Conservation (phyloP, 2,329 filamentous ascomycete species). For the Colletotrichum viniferum region DNA sequence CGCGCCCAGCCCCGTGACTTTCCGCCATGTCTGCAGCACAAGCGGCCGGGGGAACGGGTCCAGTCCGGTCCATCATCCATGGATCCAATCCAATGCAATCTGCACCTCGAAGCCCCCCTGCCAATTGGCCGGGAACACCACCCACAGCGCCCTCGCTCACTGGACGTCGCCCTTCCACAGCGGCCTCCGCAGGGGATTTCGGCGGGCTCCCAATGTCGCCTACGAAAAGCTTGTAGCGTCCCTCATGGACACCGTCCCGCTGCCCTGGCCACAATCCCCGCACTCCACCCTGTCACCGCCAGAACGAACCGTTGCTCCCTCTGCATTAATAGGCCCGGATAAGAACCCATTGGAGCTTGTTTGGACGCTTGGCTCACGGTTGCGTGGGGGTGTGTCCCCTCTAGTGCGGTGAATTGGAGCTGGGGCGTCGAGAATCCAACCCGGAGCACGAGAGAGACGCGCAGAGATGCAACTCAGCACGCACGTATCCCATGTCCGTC, state of each 20-base stretch:
- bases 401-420: neutral
- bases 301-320: slow-evolving; percentile 17
- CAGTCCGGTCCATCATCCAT: slow-evolving; percentile 10
- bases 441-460: neutral
- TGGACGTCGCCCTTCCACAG: slow-evolving; percentile 3
- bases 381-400: slow-evolving; percentile 3
- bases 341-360: slow-evolving; percentile 14
- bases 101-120: neutral
- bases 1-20: slow-evolving; percentile 22
- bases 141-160: neutral
- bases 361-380: neutral
- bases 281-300: slow-evolving; percentile 19
- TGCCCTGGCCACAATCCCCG: slow-evolving; percentile 7
- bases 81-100: neutral
- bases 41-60: neutral
- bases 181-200: neutral
- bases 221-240: slow-evolving; percentile 11
- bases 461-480: neutral
- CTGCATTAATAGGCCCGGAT: slow-evolving; percentile 16
- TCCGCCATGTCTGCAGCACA: slow-evolving; percentile 4
- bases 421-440: neutral
- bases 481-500: neutral
- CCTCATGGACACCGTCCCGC: neutral
- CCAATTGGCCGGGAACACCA: slow-evolving; percentile 1
- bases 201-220: slow-evolving; percentile 9